These are phyloP conservation scores for Stenogyne calaminthoides DNA, from an alignment of 305 asterid genomes.

Conservation along the genomic window DNA sequence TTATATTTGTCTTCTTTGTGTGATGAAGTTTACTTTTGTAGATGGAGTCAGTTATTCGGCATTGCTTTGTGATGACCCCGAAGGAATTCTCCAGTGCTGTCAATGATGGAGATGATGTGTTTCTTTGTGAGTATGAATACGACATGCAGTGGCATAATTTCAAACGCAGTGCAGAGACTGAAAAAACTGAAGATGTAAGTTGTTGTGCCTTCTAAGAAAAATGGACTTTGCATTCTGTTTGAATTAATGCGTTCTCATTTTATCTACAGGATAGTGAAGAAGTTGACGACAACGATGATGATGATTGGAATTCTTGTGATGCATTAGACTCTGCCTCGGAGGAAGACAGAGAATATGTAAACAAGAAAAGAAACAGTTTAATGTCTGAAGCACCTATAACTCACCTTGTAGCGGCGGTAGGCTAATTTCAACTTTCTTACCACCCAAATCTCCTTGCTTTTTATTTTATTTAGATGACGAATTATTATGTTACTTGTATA, in stretches of 20 bases:
- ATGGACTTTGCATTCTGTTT: slow-evolving; percentile 25
- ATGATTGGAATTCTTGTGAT: slow-evolving; percentile 64
- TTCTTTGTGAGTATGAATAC: slow-evolving; percentile 91
- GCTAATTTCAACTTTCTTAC: slow-evolving; percentile 27
- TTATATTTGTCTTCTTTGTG: no score
- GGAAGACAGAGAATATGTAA: slow-evolving; percentile 57
- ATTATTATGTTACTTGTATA: slow-evolving; percentile 33
- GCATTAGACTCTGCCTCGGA: slow-evolving; percentile 54
- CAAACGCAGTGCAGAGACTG: slow-evolving; percentile 84
- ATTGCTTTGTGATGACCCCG: slow-evolving; percentile 78
- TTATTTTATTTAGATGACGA: slow-evolving; percentile 31
- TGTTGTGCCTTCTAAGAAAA: slow-evolving; percentile 1
- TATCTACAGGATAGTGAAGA: slow-evolving; percentile 67
- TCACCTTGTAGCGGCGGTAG: slow-evolving; percentile 85
- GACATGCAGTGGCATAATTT: slow-evolving; percentile 83
- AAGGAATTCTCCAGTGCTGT: slow-evolving; percentile 64
- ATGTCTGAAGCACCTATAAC: slow-evolving; percentile 40
- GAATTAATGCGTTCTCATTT: slow-evolving; percentile 27
- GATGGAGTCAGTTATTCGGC: slow-evolving; percentile 91
- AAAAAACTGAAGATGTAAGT: slow-evolving; percentile 58
- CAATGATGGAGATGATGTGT: slow-evolving; percentile 92
- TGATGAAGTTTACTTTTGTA: no score
- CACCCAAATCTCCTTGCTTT: slow-evolving; percentile 17
- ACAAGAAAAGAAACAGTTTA: slow-evolving; percentile 43
- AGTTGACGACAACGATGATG: slow-evolving; percentile 50